Evolutionary conservation across 495 filamentous ascomycete genomes (phyloP).

Genomic region (Neurospora tetrasperma): DNA sequence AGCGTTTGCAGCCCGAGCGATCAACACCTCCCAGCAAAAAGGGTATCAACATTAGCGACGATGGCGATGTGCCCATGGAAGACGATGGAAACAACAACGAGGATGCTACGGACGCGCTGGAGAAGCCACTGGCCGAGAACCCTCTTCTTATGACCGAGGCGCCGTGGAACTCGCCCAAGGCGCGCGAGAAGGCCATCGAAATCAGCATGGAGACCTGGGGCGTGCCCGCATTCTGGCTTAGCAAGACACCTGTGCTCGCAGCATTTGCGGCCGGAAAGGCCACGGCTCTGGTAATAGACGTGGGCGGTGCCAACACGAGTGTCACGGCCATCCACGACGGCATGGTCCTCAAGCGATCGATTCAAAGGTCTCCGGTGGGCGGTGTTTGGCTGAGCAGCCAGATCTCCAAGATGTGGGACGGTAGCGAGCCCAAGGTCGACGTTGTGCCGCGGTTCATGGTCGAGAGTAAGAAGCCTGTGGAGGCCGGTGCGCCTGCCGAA

Average conservation of each 20-base stretch:
- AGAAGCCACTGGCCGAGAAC: constrained; percentile 76
- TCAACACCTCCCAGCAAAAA: constrained; percentile 57
- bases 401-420: constrained; percentile 68
- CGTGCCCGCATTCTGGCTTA: constrained; percentile 84
- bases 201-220: constrained; percentile 95
- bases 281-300: constrained; percentile 81
- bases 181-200: constrained; percentile 84
- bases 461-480: constrained; percentile 74
- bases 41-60: constrained; percentile 47
- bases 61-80: constrained; percentile 41
- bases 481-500: constrained; percentile 68
- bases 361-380: constrained; percentile 71
- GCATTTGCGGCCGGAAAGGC: constrained; percentile 86
- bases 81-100: constrained; percentile 49
- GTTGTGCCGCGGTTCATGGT: constrained; percentile 82
- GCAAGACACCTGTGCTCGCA: constrained; percentile 44
- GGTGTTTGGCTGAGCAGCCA: constrained; percentile 86
- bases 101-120: constrained; percentile 47
- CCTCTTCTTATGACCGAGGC: constrained; percentile 91
- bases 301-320: constrained; percentile 83
- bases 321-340: constrained; percentile 91
- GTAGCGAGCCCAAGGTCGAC: constrained; percentile 64
- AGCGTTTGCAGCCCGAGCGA: constrained; percentile 66
- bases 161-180: constrained; percentile 80
- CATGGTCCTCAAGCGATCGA: constrained; percentile 81